Percentiles rank a stretch among this genome's conserved stretches.
These are phyloP conservation scores for Rhododendron molle DNA, from an alignment of 148 eudicot genomes.

Conservation along the genomic window DNA sequence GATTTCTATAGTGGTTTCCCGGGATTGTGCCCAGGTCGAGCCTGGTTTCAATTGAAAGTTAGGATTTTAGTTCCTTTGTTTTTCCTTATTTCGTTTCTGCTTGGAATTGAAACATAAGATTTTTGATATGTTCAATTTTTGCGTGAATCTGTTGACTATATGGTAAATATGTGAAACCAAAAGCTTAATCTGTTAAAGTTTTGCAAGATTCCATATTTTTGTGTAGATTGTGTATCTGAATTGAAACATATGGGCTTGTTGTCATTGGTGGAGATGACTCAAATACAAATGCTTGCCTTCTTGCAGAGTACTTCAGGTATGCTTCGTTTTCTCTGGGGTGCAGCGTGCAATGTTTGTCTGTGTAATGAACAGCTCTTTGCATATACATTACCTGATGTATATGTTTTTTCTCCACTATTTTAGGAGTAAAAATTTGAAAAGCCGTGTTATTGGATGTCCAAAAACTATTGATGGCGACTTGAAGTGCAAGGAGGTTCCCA, in stretches of 20 bases:
- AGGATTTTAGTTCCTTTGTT: too few relatives aligned
- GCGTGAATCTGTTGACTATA: too few relatives aligned
- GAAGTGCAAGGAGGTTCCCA: constrained; percentile 89
- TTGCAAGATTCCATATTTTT: neutral
- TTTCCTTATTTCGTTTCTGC: too few relatives aligned
- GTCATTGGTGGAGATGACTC: constrained; percentile 99
- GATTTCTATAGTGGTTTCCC: too few relatives aligned
- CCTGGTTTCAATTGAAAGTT: too few relatives aligned
- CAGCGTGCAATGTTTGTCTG: too few relatives aligned
- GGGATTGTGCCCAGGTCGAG: too few relatives aligned
- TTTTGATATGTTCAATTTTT: too few relatives aligned
- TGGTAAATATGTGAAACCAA: too few relatives aligned
- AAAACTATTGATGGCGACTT: constrained; percentile 99
- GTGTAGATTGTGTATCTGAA: too few relatives aligned
- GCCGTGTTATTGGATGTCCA: constrained; percentile 92
- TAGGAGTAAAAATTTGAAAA: constrained; percentile 87
- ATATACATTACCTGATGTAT: neutral
- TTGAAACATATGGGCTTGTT: constrained; percentile 94
- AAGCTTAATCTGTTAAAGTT: neutral
- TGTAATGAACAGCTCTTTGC: constrained; percentile 11
- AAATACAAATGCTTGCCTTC: constrained; percentile 95
- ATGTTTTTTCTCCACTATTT: neutral
- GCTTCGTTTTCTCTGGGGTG: constrained; percentile 11
- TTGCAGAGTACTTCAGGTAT: constrained; percentile 93
- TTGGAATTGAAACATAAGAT: too few relatives aligned